These are phyloP conservation scores for Vigna unguiculata DNA, from an alignment of 306 rosid genomes.

Conservation along the genomic window DNA sequence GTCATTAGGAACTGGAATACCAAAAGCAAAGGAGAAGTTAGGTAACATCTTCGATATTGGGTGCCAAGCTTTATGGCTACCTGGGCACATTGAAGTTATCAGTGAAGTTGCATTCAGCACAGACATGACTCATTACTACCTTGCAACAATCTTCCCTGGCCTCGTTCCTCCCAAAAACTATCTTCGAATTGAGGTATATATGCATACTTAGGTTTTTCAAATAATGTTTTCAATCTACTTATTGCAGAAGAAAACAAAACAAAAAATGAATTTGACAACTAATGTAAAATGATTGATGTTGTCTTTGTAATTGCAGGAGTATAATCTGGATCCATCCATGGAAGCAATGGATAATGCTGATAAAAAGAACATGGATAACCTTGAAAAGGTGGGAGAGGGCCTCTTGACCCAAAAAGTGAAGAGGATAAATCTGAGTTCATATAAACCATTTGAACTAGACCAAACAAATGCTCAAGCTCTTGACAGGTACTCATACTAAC, in stretches of 20 bases:
- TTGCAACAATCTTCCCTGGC: constrained; percentile 37
- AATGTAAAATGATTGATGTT: neutral
- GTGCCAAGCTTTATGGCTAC: neutral
- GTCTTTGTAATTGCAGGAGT: neutral
- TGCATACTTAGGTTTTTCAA: neutral
- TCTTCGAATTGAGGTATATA: constrained; percentile 38
- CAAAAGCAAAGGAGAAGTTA: neutral
- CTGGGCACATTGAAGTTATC: fast-evolving
- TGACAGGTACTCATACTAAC: too few species aligned
- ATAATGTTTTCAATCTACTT: too few species aligned
- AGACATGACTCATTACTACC: constrained; percentile 17
- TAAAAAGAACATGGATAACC: neutral
- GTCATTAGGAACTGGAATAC: constrained; percentile 3
- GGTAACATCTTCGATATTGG: fast-evolving
- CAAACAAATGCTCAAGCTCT: too few species aligned
- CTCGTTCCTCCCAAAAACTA: neutral
- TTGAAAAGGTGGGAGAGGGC: neutral
- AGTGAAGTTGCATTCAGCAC: neutral
- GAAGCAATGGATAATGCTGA: neutral
- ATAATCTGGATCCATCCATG: neutral
- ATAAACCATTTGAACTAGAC: neutral
- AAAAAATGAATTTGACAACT: too few species aligned
- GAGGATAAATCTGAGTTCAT: constrained; percentile 46
- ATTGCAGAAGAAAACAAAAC: too few species aligned
- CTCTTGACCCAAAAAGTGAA: neutral